Evolutionary conservation across 345 rosid species (phyloP).

Genomic region (Cochlearia excelsa): DNA sequence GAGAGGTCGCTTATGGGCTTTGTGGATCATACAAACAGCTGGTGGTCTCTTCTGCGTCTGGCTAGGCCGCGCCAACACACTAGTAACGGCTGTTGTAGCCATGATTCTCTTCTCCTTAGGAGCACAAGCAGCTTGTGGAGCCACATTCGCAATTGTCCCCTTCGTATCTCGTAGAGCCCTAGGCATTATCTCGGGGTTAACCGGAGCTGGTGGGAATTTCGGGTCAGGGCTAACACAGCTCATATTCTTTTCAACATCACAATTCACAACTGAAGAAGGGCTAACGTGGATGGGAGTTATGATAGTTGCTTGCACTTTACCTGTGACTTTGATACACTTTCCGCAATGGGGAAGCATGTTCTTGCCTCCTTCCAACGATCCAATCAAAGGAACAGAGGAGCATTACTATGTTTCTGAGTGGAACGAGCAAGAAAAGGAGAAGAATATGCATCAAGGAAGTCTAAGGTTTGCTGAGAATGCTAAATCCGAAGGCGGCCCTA

Average conservation of each 20-base stretch:
- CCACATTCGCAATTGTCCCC: slow-evolving; percentile 57
- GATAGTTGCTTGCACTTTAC: slow-evolving; percentile 53
- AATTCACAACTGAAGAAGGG: slow-evolving; percentile 39
- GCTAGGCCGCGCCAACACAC: slow-evolving; percentile 43
- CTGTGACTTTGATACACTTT: slow-evolving; percentile 46
- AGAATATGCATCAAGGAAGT: slow-evolving; percentile 52
- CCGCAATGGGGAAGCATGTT: slow-evolving; percentile 74
- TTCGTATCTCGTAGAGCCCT: slow-evolving; percentile 54
- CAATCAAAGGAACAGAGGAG: slow-evolving; percentile 45
- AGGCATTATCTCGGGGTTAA: slow-evolving; percentile 49
- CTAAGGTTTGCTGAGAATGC: slow-evolving; percentile 56
- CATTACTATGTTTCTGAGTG: slow-evolving; percentile 52
- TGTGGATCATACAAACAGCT: slow-evolving; percentile 54
- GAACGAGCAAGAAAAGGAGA: slow-evolving; percentile 48
- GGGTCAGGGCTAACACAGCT: slow-evolving; percentile 59
- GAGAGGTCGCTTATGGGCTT: slow-evolving; percentile 54
- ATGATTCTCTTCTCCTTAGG: slow-evolving; percentile 56
- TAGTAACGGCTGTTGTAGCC: slow-evolving; percentile 35
- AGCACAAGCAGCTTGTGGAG: slow-evolving; percentile 58
- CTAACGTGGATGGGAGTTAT: slow-evolving; percentile 52
- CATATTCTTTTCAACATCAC: slow-evolving; percentile 43
- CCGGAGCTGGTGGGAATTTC: slow-evolving; percentile 58
- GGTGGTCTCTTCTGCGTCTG: slow-evolving; percentile 60
- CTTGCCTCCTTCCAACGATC: slow-evolving; percentile 40
- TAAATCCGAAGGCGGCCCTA: slow-evolving; percentile 47